These are phyloP conservation scores for Ascochyta fabae DNA, from an alignment of 2,329 filamentous ascomycete genomes.

Conservation along the genomic window DNA sequence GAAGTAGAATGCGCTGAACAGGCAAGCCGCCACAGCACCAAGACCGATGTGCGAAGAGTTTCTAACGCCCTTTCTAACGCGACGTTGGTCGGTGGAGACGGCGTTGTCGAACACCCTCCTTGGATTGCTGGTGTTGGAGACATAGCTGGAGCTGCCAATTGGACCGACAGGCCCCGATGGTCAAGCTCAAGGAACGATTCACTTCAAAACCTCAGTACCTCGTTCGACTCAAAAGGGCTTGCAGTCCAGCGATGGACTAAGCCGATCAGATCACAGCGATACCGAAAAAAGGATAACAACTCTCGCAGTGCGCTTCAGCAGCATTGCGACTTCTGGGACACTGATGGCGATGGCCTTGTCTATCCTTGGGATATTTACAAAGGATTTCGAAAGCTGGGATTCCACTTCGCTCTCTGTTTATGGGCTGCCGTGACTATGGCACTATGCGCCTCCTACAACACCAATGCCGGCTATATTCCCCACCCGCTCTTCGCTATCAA, in stretches of 20 bases:
- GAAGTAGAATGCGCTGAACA: background rate
- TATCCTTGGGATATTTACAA: constrained; percentile 28
- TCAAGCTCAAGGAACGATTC: background rate
- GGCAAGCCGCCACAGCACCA: background rate
- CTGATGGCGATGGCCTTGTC: constrained; percentile 20
- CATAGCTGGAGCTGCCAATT: background rate
- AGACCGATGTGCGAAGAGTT: background rate
- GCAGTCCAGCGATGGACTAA: background rate
- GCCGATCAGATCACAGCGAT: too few species aligned
- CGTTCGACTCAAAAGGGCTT: background rate
- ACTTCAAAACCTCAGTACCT: background rate
- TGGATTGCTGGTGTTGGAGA: constrained; percentile 6
- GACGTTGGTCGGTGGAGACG: background rate
- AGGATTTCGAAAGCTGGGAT: constrained; percentile 25
- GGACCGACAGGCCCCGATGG: background rate
- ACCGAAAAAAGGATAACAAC: too few species aligned
- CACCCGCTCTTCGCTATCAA: constrained; percentile 27
- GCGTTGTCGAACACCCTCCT: background rate
- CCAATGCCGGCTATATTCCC: constrained; percentile 19
- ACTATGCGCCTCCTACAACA: constrained; percentile 23
- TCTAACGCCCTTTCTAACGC: background rate
- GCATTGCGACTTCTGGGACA: constrained; percentile 29
- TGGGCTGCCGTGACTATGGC: constrained; percentile 28
- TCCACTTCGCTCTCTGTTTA: constrained; percentile 19
- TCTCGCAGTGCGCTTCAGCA: constrained; percentile 19